Percentiles rank a stretch among this genome's conserved stretches.
Conservation (phyloP, 495 filamentous ascomycete genomes). For the Glonium stellatum region DNA sequence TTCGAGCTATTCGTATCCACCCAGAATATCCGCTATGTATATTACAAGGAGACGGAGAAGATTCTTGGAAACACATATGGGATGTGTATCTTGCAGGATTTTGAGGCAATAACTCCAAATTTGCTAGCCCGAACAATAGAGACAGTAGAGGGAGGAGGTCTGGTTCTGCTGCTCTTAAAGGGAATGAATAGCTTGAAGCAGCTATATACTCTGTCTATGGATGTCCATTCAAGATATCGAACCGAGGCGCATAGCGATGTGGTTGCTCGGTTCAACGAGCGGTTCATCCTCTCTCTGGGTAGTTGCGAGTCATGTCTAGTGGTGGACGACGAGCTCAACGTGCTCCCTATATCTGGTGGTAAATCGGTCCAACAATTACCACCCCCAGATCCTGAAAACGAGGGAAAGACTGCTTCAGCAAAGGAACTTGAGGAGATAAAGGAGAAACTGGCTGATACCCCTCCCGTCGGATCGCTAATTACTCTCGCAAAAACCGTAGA, state of each 20-base stretch:
- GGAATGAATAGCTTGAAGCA: conserved; percentile 97
- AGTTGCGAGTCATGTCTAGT: conserved; percentile 93
- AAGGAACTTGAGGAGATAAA: conserved; percentile 82
- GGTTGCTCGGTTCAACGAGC: conserved; percentile 92
- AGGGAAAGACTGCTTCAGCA: conserved; percentile 55
- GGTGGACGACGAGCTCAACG: conserved; percentile 96
- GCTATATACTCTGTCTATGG: conserved; percentile 95
- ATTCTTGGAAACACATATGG: conserved; percentile 98
- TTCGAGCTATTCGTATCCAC: conserved; percentile 97
- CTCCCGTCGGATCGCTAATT: conserved; percentile 78
- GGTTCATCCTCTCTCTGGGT: conserved; percentile 90
- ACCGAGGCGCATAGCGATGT: conserved; percentile 97
- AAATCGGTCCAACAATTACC: conserved; percentile 83
- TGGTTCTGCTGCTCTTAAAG: conserved; percentile 85
- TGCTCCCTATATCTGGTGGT: conserved; percentile 92
- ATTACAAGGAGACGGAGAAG: conserved; percentile 99
- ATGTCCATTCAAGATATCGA: conserved; percentile 91
- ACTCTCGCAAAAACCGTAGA: conserved; percentile 83
- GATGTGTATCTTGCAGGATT: conserved; percentile 97
- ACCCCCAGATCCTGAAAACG: conserved; percentile 58
- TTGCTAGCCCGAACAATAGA: conserved; percentile 90
- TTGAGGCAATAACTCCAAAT: conserved; percentile 96
- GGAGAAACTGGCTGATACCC: conserved; percentile 73
- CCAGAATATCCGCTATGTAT: conserved; percentile 96
- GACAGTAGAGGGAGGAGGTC: conserved; percentile 92